Evolutionary conservation across 495 filamentous ascomycete species (phyloP).

Genomic region (Hypoxylon crocopeplum): DNA sequence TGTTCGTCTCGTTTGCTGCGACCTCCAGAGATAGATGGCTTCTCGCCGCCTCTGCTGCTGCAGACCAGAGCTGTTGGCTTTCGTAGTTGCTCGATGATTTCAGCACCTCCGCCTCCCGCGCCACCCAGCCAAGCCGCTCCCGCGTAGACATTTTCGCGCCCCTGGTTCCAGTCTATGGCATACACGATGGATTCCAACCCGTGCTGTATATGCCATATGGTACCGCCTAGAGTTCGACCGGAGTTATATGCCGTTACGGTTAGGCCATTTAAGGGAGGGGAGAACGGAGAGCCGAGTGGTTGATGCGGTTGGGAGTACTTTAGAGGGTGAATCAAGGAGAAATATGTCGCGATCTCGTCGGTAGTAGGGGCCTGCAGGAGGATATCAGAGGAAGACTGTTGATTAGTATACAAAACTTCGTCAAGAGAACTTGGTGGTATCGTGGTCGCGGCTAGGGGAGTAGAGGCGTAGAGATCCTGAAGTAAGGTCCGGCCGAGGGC

Average conservation of each 20-base stretch:
- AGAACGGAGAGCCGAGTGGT: conserved; percentile 83
- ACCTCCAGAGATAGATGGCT: conserved; percentile 70
- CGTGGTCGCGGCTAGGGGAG: conserved; percentile 82
- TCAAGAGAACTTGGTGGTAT: conserved; percentile 73
- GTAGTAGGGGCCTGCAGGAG: conserved; percentile 80
- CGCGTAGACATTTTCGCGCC: conserved; percentile 87
- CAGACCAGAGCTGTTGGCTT: conserved; percentile 94
- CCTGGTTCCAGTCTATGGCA: conserved; percentile 97
- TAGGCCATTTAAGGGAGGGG: conserved; percentile 86
- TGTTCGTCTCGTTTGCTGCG: conserved; percentile 83
- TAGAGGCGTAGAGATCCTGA: conserved; percentile 91
- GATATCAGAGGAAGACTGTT: conserved; percentile 63
- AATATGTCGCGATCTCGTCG: conserved; percentile 91
- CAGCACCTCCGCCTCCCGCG: conserved; percentile 76
- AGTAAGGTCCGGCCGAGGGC: conserved; percentile 88
- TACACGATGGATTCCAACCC: conserved; percentile 97
- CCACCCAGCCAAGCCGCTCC: conserved; percentile 93
- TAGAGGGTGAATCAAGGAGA: conserved; percentile 87
- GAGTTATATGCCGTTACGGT: conserved; percentile 97
- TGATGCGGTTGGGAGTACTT: conserved; percentile 98
- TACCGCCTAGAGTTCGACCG: conserved; percentile 93
- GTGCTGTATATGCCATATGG: conserved; percentile 99
- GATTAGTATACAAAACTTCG: conserved; percentile 66
- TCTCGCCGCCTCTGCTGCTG: conserved; percentile 80
- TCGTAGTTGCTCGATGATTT: conserved; percentile 90